phyloP scores from a whole-genome alignment of 345 rosid species.

The Syzygium jambos region DNA sequence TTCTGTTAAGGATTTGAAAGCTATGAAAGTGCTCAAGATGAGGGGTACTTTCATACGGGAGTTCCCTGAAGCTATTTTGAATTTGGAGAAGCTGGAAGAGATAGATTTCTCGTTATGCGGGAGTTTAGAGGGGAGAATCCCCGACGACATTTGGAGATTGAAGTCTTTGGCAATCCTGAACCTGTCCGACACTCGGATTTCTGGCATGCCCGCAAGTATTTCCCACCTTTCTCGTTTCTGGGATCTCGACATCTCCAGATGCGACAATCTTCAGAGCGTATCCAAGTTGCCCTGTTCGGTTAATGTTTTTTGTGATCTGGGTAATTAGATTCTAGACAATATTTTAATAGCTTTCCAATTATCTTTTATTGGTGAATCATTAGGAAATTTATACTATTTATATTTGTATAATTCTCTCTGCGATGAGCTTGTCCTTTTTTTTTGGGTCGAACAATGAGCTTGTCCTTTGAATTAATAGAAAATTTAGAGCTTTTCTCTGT shows the following conservation, averaged over 20 bases:
- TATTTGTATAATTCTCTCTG: fast-evolving
- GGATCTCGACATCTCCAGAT: neutral
- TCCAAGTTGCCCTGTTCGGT: neutral
- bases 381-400: neutral
- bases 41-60: neutral
- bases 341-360: neutral
- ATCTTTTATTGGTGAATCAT: fast-evolving
- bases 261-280: fast-evolving
- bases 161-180: neutral
- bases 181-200: neutral
- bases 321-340: neutral
- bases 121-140: neutral
- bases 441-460: too few species aligned
- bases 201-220: neutral
- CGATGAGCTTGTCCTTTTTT: too few species aligned
- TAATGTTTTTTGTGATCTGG: fast-evolving
- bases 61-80: neutral
- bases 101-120: neutral
- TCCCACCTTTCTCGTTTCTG: neutral
- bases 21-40: neutral
- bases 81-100: neutral
- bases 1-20: neutral
- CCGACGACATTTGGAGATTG: neutral
- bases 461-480: neutral
- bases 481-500: neutral